Evolutionary conservation across 257 asterid genomes (phyloP).

Genomic region (Petrea volubilis): DNA sequence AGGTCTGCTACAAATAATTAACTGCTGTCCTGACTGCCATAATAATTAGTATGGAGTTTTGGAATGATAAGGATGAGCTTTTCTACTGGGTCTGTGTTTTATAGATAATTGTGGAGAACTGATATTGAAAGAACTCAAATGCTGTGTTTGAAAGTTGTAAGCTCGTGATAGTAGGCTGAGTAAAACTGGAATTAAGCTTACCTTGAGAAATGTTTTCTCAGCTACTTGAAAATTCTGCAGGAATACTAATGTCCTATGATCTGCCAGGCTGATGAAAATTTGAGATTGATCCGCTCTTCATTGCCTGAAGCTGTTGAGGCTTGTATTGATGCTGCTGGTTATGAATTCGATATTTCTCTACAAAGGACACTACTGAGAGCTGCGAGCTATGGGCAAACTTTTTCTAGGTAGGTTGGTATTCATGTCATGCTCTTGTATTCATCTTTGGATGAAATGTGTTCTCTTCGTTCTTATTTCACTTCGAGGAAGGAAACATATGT

Average conservation of each 20-base stretch:
- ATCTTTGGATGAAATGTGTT: background rate
- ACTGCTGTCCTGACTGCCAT: background rate
- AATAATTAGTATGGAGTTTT: slow-evolving; percentile 5
- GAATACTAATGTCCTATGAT: slow-evolving; percentile 21
- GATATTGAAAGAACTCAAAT: background rate
- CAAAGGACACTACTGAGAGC: slow-evolving; percentile 86
- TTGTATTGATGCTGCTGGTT: slow-evolving; percentile 93
- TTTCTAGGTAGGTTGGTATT: slow-evolving; percentile 75
- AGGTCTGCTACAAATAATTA: background rate
- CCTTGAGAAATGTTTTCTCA: slow-evolving; percentile 5
- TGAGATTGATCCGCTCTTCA: slow-evolving; percentile 85
- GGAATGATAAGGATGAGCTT: slow-evolving; percentile 8
- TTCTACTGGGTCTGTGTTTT: background rate
- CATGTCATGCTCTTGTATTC: background rate
- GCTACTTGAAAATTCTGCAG: background rate
- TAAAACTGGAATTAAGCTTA: slow-evolving; percentile 6
- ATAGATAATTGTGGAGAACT: background rate
- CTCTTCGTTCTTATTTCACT: background rate
- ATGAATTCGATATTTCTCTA: slow-evolving; percentile 79
- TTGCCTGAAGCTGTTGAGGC: slow-evolving; percentile 94
- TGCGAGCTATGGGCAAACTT: slow-evolving; percentile 97
- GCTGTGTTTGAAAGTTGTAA: slow-evolving; percentile 13
- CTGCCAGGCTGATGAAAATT: slow-evolving; percentile 93
- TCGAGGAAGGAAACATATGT: background rate
- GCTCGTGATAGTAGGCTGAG: background rate